These are phyloP conservation scores for Acanthamoeba sp. DNA, from an alignment of 208 protist genomes.

Conservation along the genomic window DNA sequence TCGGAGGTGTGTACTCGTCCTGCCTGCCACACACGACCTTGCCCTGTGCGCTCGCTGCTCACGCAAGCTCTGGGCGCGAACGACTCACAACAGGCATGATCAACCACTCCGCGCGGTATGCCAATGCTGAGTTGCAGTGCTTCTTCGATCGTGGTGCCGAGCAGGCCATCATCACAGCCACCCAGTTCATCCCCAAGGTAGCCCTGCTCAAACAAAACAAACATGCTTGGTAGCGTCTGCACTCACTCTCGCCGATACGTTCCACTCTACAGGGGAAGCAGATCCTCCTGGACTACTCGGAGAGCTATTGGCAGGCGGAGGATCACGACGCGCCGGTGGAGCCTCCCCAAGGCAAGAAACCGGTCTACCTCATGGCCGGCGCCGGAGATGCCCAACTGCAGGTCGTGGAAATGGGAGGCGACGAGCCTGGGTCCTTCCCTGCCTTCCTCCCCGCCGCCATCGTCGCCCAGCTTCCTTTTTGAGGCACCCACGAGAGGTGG, in stretches of 20 bases:
- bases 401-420: neutral
- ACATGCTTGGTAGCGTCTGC: too few relatives aligned
- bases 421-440: neutral
- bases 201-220: too few relatives aligned
- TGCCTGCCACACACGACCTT: neutral
- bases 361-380: neutral
- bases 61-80: too few relatives aligned
- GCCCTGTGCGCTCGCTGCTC: neutral
- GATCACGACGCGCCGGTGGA: neutral
- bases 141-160: slow-evolving; percentile 70
- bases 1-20: neutral
- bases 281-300: slow-evolving; percentile 71
- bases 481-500: too few relatives aligned
- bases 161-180: slow-evolving; percentile 76
- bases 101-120: slow-evolving; percentile 62
- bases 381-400: neutral
- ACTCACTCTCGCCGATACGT: neutral
- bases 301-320: slow-evolving; percentile 74
- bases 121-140: slow-evolving; percentile 75
- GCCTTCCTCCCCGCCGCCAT: neutral
- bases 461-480: neutral
- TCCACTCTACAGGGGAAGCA: slow-evolving; percentile 51
- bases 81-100: slow-evolving; percentile 49
- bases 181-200: slow-evolving; percentile 62
- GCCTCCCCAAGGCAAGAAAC: neutral